A percentile compares a stretch with the other conserved stretches of the same genome.
Evolutionary conservation across 2,329 filamentous ascomycete species (phyloP).

Genomic region (Sclerotinia sclerotiorum): DNA sequence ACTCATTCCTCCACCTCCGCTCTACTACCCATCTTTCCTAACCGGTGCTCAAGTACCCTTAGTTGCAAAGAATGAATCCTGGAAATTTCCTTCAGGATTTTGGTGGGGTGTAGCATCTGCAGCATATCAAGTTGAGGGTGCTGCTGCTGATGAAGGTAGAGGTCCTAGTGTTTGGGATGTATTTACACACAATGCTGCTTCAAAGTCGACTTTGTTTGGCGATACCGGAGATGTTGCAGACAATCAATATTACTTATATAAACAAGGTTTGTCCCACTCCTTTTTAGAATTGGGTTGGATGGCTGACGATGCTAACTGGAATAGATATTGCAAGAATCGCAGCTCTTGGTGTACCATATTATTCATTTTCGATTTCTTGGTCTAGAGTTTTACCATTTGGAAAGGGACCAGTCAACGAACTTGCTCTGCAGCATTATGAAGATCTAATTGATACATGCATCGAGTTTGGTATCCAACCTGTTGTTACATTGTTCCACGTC

Average conservation of each 20-base stretch:
- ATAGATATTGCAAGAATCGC: slow-evolving; percentile 53
- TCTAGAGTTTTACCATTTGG: slow-evolving; percentile 53
- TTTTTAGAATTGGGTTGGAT: background rate
- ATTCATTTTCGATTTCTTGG: slow-evolving; percentile 55
- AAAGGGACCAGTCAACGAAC: slow-evolving; percentile 50
- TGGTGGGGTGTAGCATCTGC: slow-evolving; percentile 51
- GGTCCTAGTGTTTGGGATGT: slow-evolving; percentile 48
- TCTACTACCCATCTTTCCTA: slow-evolving; percentile 31
- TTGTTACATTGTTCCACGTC: slow-evolving; percentile 49
- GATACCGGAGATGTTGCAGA: slow-evolving; percentile 45
- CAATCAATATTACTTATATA: slow-evolving; percentile 51
- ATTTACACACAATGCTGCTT: slow-evolving; percentile 29
- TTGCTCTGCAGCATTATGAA: slow-evolving; percentile 53
- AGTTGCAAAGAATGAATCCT: slow-evolving; percentile 31
- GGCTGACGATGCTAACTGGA: background rate
- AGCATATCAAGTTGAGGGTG: slow-evolving; percentile 50
- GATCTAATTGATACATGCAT: slow-evolving; percentile 53
- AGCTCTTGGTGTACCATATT: slow-evolving; percentile 52
- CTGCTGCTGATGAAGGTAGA: slow-evolving; percentile 47
- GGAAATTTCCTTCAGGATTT: slow-evolving; percentile 43
- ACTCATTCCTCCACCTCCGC: slow-evolving; percentile 33
- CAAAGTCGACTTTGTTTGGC: slow-evolving; percentile 40
- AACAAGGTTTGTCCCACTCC: slow-evolving; percentile 47
- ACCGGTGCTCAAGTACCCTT: slow-evolving; percentile 27
- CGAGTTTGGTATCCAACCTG: slow-evolving; percentile 51